phyloP scores from a whole-genome alignment of 140 eudicot genomes.

The Erigeron philadelphicus region DNA sequence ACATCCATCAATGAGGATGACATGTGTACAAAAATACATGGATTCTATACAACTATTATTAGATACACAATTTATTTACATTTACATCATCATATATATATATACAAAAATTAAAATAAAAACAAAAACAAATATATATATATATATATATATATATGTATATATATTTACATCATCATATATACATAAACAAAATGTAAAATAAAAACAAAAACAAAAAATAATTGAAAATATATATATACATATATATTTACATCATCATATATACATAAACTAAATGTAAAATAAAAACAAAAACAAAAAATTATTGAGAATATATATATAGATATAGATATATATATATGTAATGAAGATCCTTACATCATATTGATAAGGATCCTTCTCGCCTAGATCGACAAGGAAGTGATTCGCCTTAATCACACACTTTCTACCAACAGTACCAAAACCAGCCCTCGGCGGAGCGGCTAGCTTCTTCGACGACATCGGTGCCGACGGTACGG shows the following conservation, averaged over 20 bases:
- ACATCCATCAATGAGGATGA: not conserved
- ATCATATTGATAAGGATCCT: slow-evolving; percentile 63
- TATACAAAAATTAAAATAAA: not conserved
- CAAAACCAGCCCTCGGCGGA: slow-evolving; percentile 52
- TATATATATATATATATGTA: too few relatives aligned
- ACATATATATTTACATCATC: not conserved
- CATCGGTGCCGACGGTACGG: slow-evolving; percentile 28
- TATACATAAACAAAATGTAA: not conserved
- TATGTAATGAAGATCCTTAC: slow-evolving; percentile 32
- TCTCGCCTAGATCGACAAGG: slow-evolving; percentile 41
- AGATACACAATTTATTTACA: not conserved
- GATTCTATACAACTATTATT: not conserved
- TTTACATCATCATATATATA: not conserved
- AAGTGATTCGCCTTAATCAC: slow-evolving; percentile 66
- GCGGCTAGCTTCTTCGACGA: slow-evolving; percentile 37
- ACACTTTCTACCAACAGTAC: slow-evolving; percentile 38
- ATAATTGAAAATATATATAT: not conserved
- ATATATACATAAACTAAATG: not conserved
- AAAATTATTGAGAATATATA: not conserved
- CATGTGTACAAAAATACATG: slow-evolving; percentile 1
- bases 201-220: not conserved
- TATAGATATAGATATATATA: too few relatives aligned
- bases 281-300: too few relatives aligned
- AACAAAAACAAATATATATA: not conserved
- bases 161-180: too few relatives aligned